Conservation (phyloP, 2,329 filamentous ascomycete species). For the Pleoardoris graminearum region DNA sequence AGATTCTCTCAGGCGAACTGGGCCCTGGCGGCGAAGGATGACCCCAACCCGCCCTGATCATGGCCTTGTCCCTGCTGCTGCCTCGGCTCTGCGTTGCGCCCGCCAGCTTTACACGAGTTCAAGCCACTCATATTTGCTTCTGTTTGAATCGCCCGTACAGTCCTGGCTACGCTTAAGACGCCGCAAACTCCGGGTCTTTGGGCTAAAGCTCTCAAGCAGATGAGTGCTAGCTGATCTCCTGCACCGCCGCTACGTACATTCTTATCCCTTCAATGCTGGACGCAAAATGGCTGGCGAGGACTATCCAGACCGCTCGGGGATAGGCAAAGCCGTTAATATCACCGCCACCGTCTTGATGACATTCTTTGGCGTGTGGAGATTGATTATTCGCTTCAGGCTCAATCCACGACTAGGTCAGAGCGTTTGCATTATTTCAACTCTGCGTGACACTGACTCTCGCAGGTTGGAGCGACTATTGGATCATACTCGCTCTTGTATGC, state of each 20-base stretch:
- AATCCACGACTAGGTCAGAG: slow-evolving; percentile 4
- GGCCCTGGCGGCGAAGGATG: background rate
- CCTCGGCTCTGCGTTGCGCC: background rate
- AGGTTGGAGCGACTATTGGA: slow-evolving; percentile 14
- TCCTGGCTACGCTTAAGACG: too few species aligned
- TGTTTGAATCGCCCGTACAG: too few species aligned
- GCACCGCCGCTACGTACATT: background rate
- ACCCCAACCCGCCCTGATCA: background rate
- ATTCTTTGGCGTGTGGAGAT: background rate
- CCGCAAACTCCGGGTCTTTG: too few species aligned
- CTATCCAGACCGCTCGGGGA: background rate
- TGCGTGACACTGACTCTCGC: background rate
- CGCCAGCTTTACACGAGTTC: too few species aligned
- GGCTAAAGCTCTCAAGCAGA: too few species aligned
- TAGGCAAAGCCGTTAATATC: slow-evolving; percentile 4
- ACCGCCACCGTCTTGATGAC: background rate
- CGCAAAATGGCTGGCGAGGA: background rate
- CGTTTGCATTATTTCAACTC: background rate
- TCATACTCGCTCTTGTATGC: slow-evolving; percentile 13
- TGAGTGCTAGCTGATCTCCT: background rate
- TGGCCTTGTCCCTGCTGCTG: background rate
- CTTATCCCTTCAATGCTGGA: background rate
- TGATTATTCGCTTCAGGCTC: slow-evolving; percentile 2
- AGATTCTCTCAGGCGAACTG: background rate
- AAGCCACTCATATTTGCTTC: too few species aligned